Percentiles rank a stretch among this genome's conserved stretches.
Conservation (phyloP, 495 filamentous ascomycete genomes). For the Lophiotrema nucula region DNA sequence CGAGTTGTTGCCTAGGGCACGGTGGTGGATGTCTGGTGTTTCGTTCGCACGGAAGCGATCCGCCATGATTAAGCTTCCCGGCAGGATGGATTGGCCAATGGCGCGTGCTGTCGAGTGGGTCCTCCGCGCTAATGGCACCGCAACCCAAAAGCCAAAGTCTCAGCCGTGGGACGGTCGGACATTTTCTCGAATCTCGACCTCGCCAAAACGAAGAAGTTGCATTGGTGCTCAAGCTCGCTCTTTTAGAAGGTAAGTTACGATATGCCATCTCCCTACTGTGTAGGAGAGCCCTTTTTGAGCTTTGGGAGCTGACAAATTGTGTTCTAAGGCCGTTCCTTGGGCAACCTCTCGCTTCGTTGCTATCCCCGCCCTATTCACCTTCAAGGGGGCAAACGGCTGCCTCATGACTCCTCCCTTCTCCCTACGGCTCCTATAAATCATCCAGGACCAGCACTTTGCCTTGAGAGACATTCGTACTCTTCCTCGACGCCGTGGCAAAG, state of each 20-base stretch:
- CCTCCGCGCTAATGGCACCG: background rate
- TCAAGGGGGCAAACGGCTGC: constrained; percentile 21
- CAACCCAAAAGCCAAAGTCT: background rate
- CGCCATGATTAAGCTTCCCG: background rate
- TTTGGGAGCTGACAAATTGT: constrained; percentile 13
- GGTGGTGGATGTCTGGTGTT: constrained; percentile 3
- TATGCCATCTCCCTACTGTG: background rate
- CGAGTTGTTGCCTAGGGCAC: constrained; percentile 4
- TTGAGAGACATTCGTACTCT: background rate
- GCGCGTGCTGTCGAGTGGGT: background rate
- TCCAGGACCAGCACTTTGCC: background rate
- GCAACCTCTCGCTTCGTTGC: constrained; percentile 9
- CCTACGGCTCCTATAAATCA: background rate
- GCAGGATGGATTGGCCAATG: constrained; percentile 1
- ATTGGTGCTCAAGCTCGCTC: background rate
- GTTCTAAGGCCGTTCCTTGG: constrained; percentile 5
- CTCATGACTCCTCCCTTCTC: background rate
- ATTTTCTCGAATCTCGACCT: background rate
- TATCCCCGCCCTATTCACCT: constrained; percentile 8
- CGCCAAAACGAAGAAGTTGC: background rate
- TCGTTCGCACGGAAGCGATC: background rate
- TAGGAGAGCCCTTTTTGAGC: background rate
- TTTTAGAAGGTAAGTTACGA: background rate
- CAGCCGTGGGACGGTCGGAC: background rate
- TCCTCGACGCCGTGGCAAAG: background rate